Evolutionary conservation across 2,329 filamentous ascomycete species (phyloP).

Genomic region (Alternaria sp.): DNA sequence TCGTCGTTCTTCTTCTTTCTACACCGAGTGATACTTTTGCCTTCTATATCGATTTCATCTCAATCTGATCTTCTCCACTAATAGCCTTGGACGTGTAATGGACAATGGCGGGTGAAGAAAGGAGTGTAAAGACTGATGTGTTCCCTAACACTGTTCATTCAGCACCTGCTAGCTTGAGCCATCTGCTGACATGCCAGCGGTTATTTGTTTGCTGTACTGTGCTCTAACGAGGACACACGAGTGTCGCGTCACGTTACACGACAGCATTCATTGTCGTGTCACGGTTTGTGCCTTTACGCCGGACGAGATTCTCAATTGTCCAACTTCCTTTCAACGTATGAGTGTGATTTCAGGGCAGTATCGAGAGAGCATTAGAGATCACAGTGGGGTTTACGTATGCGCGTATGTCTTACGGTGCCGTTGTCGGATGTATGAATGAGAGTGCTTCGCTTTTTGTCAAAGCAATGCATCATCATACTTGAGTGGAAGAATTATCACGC

Average conservation of each 20-base stretch:
- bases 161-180: not conserved
- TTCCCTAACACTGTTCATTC: not conserved
- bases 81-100: not conserved
- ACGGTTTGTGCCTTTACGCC: not conserved
- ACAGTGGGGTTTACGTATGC: not conserved
- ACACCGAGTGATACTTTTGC: not conserved
- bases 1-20: not conserved
- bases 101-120: not conserved
- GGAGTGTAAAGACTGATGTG: not conserved
- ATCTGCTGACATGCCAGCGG: not conserved
- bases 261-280: not conserved
- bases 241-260: not conserved
- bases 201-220: not conserved
- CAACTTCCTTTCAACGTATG: not conserved
- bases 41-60: not conserved
- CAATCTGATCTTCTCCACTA: not conserved
- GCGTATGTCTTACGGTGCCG: not conserved
- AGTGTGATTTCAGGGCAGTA: not conserved
- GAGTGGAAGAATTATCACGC: not conserved
- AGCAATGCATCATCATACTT: not conserved
- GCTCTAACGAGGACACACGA: not conserved
- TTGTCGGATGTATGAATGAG: not conserved
- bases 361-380: not conserved
- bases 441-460: not conserved
- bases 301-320: not conserved